Conservation (phyloP, 768 basidiomycete genomes). For the Trametes coccinea region DNA sequence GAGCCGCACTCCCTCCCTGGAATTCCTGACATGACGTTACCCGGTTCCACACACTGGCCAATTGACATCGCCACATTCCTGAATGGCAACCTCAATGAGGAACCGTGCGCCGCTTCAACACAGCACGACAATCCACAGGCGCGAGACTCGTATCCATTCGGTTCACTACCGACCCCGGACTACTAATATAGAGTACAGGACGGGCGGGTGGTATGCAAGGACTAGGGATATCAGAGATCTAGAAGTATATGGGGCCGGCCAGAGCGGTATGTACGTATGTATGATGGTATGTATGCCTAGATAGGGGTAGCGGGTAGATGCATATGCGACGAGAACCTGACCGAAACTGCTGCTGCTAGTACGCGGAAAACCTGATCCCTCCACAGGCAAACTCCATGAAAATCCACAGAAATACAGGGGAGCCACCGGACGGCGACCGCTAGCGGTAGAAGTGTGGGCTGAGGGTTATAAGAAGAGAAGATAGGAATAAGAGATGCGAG, state of each 20-base stretch:
- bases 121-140: not conserved
- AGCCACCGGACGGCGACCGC: slow-evolving; percentile 16
- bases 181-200: slow-evolving; percentile 25
- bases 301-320: slow-evolving; percentile 19
- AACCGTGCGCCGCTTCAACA: not conserved
- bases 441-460: not conserved
- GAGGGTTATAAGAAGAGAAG: slow-evolving; percentile 3
- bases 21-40: too few relatives aligned
- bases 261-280: slow-evolving; percentile 5
- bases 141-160: slow-evolving; percentile 12
- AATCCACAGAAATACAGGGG: slow-evolving; percentile 9
- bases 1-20: too few relatives aligned
- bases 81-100: not conserved
- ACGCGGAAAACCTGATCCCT: not conserved
- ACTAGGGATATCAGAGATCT: slow-evolving; percentile 27
- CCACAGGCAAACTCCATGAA: slow-evolving; percentile 1
- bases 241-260: slow-evolving; percentile 20
- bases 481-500: slow-evolving; percentile 3
- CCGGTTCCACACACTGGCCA: too few relatives aligned
- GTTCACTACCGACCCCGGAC: slow-evolving; percentile 17
- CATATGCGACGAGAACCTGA: slow-evolving; percentile 15
- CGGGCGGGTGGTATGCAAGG: slow-evolving; percentile 21
- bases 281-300: slow-evolving; percentile 22
- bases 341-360: slow-evolving; percentile 1
- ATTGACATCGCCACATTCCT: too few relatives aligned